phyloP scores from a whole-genome alignment of 2,329 filamentous ascomycete species.

The Colletotrichum lupini region DNA sequence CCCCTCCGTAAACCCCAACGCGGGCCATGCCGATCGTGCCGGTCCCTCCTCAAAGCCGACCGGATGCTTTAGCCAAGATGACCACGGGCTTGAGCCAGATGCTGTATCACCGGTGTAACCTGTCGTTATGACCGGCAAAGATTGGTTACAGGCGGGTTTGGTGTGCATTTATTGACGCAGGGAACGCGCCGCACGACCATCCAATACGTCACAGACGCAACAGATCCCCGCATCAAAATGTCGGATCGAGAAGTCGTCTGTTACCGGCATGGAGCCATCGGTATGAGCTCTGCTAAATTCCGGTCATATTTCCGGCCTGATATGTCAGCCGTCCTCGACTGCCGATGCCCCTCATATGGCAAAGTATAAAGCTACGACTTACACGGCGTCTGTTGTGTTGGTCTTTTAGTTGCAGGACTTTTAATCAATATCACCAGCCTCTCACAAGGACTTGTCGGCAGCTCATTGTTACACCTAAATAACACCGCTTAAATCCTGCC shows the following conservation, averaged over 20 bases:
- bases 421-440: not conserved
- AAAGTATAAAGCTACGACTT: not conserved
- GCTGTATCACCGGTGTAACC: not conserved
- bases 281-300: conserved; percentile 1
- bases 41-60: not conserved
- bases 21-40: not conserved
- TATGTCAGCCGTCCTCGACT: not conserved
- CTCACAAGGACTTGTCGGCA: not conserved
- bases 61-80: not conserved
- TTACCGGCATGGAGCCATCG: not conserved
- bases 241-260: not conserved
- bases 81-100: not conserved
- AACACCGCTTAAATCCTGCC: not conserved
- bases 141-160: not conserved
- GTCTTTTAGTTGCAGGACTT: not conserved
- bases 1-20: not conserved
- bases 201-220: conserved; percentile 1
- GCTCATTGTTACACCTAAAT: not conserved
- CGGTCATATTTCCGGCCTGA: conserved; percentile 16
- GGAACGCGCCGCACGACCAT: not conserved
- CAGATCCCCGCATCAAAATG: not conserved
- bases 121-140: not conserved
- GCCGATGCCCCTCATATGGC: not conserved
- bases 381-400: fast-evolving
- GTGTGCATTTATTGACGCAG: not conserved